These are phyloP conservation scores for Sporothrix luriei DNA, from an alignment of 2,329 filamentous ascomycete genomes.

Conservation along the genomic window DNA sequence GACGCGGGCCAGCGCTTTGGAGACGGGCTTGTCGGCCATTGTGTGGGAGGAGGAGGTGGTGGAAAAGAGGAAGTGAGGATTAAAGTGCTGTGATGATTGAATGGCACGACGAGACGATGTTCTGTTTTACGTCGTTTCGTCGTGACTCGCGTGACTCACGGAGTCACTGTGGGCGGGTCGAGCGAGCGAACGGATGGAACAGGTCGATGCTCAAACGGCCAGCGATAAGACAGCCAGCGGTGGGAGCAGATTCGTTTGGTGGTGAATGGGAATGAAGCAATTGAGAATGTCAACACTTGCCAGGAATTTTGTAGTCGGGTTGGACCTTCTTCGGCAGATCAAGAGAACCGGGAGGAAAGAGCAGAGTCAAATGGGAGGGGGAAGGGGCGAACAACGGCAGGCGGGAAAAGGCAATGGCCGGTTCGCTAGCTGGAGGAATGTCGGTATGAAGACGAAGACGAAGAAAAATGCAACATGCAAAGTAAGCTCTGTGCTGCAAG, in stretches of 20 bases:
- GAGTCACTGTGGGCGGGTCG: conserved; percentile 5
- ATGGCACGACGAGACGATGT: neutral
- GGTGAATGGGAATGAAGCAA: neutral
- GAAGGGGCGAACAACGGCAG: conserved; percentile 21
- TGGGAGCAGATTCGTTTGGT: neutral
- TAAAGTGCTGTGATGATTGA: neutral
- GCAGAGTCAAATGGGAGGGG: conserved; percentile 16
- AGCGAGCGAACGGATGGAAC: neutral
- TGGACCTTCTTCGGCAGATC: neutral
- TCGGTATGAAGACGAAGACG: neutral
- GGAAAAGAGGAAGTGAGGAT: neutral
- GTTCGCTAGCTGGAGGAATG: neutral
- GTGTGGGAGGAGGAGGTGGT: neutral
- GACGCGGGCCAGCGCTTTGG: conserved; percentile 61
- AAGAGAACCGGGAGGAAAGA: neutral
- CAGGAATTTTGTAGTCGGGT: neutral
- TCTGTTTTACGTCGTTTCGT: neutral
- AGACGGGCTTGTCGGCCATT: conserved; percentile 45
- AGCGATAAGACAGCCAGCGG: neutral
- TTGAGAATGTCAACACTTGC: neutral
- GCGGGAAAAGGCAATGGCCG: neutral
- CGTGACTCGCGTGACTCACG: conserved; percentile 23
- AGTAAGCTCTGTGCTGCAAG: conserved; percentile 8
- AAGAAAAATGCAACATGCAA: neutral
- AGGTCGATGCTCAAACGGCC: neutral